Base-by-base conservation (phyloP, 176 grass and related monocot genomes). In the Triticum urartu region DNA sequence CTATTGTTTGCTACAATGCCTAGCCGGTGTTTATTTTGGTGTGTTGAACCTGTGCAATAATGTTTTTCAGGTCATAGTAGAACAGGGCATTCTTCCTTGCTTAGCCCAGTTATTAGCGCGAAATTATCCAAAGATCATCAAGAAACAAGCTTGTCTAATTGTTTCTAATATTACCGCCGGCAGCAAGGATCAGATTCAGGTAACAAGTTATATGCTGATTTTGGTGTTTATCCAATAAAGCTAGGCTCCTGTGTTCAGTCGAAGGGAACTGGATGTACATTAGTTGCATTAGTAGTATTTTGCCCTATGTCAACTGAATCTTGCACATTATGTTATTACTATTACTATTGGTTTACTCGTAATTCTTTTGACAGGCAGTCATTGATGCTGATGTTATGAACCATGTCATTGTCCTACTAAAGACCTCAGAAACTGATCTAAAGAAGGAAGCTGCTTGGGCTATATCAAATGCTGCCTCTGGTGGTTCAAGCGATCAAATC, bases 391-490 rank as follows among this genome's bases (percentile, higher is more conserved):
- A 91, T 72, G 66, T 95, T 71, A 80, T 97, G 47, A 87, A 71
- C 60, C 79, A 89, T 84, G 81, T 97, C 14, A 35, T 95, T 72
- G 62, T 80, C 58, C 80, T 95, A 86, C 64, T 90, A 40, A 92
- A 89, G 65, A 70, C 77, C 24, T 90, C 87, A 9, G 91, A 95
- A 68, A 3, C n/a, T 1, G 87, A 95, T 87, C 32, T 95, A 24
- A 94, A 90, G 81, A 82, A 84, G 47, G 95, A 97, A 67, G 84
- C 95, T 90, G 87, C 87, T 60, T 97, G 94, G 94, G 91, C 89
- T 80, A 61, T 97, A 75, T 91, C 92, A 87, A 97, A 95, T 91
- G 92, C 79, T 58, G 89, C 89, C 1, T 86, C 75, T 13, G 18
- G 85, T 42, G 84, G 87, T 81, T 95, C 91, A 76, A 87, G 56